Base-by-base conservation (phyloP, 2,329 filamentous ascomycete species). In the Exophiala mesophila region DNA sequence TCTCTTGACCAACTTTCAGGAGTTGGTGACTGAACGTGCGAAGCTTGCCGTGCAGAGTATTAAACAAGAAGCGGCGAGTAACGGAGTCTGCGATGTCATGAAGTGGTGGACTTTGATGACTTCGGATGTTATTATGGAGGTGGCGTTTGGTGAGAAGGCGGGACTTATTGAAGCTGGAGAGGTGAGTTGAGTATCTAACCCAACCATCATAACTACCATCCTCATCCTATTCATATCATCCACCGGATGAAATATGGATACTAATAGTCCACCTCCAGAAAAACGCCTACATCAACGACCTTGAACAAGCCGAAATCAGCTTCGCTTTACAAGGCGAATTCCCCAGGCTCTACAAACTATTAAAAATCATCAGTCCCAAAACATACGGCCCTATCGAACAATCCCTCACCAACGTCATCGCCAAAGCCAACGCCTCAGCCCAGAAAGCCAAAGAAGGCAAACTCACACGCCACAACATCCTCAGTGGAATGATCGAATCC, bases 81-180 rank as follows among this genome's bases (percentile, higher is more conserved):
- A 59, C 0, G 73, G 78, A 42, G 57, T 77, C 0, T 64, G 65
- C 44, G 73, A 80, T 45, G 57, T 78, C 0, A 64, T 67, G 33
- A 76, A 76, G 42, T 79, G 74, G 74, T 73, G 65, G 60, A 55
- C 69, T 4, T 76, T 74, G 39, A 68, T 77, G 64, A 59, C 73
- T 0, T 75, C 73, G 0, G 76, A 80, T 52, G 58, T 76, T 1
- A 73, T 78, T 36, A 72, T 68, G 0, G 66, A 77, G 37, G 56
- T 80, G 4, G 68, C 62, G 1, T 79, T 80, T 55, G 75, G 76
- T 0, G 67, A 77, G n/a, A 72, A 72, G 1, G 78, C 78, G 44
- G 57, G 59, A 0, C 71, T 72, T 61, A 55, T 80, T 3, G 73
- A 78, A 41, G 55, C 57, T 3, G 72, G 72, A 12, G 57, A 71